Base-by-base conservation (phyloP, 495 filamentous ascomycete species). In the Annulohypoxylon bovei region DNA sequence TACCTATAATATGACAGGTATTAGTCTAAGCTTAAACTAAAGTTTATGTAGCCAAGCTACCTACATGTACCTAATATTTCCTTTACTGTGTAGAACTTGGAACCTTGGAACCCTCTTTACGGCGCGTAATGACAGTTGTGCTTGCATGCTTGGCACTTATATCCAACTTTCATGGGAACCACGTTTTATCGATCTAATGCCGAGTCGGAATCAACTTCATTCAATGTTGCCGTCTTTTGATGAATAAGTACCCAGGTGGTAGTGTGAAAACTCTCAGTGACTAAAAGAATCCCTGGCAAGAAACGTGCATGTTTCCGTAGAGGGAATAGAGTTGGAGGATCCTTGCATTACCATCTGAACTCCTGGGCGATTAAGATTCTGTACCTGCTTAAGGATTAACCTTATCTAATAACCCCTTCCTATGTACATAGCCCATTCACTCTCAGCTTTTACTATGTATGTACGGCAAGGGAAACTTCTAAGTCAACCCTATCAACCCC, bases 351-450 rank as follows among this genome's bases (percentile, higher is more conserved):
- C 35, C 64, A 72, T 67, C 63, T 63, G 64, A 67, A 72, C 64
- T 64, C 56, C 53, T 46, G 23, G 30, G 52, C 53, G 52, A 44
- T 39, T 67, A 46, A 67, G 59, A 63, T 67, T 67, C 52, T 60
- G 69, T 72, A 63, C 64, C 69, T 72, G 63, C 59, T 62, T 66
- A 71, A 58, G 53, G 58, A 39, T 42, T 27, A 67, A 67, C 68
- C 59, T 67, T 67, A 71, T 63, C 47, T 49, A 32, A 42, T 57
- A 57, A 54, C 47, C 50, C 39, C 20, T 40, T 16, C 40, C 49
- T 28, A 57, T n/a, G n/a, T n/a, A n/a, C n/a, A n/a, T n/a, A n/a
- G n/a, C n/a, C n/a, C n/a, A n/a, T n/a, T n/a, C n/a, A n/a, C n/a
- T n/a, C n/a, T n/a, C n/a, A n/a, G n/a, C 14, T 42, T 42, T 42